Percentiles rank a stretch among this genome's conserved stretches.
phyloP scores from a whole-genome alignment of 176 grass and related monocot species.

The Guadua angustifolia region DNA sequence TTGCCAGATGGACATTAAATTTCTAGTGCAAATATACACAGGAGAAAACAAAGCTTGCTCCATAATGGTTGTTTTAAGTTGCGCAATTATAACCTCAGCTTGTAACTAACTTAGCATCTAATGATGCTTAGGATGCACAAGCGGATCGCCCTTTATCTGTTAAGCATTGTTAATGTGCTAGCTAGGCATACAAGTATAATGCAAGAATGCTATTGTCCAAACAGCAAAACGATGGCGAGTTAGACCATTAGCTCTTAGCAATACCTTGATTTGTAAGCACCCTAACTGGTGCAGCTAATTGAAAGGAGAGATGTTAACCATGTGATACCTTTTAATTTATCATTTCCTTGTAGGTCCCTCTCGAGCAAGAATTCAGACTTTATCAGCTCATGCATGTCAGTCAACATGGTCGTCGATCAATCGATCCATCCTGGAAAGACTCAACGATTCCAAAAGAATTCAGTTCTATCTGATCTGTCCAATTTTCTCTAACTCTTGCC shows the following conservation, averaged over 20 bases:
- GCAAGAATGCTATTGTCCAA: slow-evolving; percentile 29
- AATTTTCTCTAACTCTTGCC: not conserved
- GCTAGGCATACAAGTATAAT: not conserved
- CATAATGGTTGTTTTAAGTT: not conserved
- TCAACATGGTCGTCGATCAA: slow-evolving; percentile 19
- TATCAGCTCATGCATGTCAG: slow-evolving; percentile 36
- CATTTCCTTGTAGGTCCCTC: slow-evolving; percentile 28
- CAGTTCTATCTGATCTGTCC: not conserved
- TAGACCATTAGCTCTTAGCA: not conserved
- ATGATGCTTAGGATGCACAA: slow-evolving; percentile 37
- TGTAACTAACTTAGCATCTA: slow-evolving; percentile 6
- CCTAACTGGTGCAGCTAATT: not conserved
- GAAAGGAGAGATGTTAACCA: slow-evolving; percentile 1
- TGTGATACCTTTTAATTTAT: slow-evolving; percentile 8
- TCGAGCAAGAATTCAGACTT: slow-evolving; percentile 50
- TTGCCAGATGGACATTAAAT: not conserved
- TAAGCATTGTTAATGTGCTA: not conserved
- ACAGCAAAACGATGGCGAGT: slow-evolving; percentile 14
- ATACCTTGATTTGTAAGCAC: not conserved
- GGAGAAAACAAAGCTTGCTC: not conserved
- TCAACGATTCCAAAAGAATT: slow-evolving; percentile 20
- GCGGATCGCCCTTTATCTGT: not conserved
- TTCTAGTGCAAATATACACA: not conserved
- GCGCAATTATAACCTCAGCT: not conserved
- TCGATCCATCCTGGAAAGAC: slow-evolving; percentile 58